These are phyloP conservation scores for Alternaria sp. DNA, from an alignment of 2,329 filamentous ascomycete species.

Conservation along the genomic window DNA sequence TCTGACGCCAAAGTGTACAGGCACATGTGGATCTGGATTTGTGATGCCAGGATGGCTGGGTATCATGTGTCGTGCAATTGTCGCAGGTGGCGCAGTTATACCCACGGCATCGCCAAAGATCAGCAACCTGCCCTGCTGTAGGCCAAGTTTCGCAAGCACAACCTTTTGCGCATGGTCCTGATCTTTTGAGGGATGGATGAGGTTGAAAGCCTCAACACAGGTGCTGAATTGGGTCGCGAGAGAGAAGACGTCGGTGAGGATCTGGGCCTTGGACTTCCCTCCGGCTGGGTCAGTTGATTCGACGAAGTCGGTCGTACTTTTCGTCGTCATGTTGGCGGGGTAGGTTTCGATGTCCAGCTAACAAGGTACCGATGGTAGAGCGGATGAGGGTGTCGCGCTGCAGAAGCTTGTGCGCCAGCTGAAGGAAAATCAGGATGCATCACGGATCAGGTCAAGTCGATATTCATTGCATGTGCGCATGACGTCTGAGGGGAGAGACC, in stretches of 20 bases:
- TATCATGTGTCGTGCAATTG: constrained; percentile 56
- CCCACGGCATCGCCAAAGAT: constrained; percentile 60
- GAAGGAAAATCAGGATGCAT: constrained; percentile 7
- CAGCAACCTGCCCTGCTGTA: constrained; percentile 59
- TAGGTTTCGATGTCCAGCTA: constrained; percentile 3
- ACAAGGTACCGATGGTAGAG: background rate
- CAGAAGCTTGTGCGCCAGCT: constrained; percentile 1
- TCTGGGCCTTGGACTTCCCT: constrained; percentile 40
- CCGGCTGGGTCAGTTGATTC: constrained; percentile 25
- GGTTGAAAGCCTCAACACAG: constrained; percentile 59
- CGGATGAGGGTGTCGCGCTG: background rate
- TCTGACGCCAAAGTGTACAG: constrained; percentile 56
- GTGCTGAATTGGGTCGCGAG: constrained; percentile 58
- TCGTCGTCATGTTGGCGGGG: constrained; percentile 37
- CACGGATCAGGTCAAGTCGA: constrained; percentile 17
- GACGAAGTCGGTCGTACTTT: constrained; percentile 28
- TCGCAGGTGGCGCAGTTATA: constrained; percentile 55
- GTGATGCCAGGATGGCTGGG: constrained; percentile 55
- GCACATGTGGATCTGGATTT: constrained; percentile 56
- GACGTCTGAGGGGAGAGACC: constrained; percentile 37
- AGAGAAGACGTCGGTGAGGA: constrained; percentile 53
- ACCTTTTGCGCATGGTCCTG: constrained; percentile 56
- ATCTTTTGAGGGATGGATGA: constrained; percentile 55
- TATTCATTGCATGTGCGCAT: constrained; percentile 35
- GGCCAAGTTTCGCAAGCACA: constrained; percentile 54